A percentile compares a stretch with the other conserved stretches of the same genome.
Conservation (phyloP, 2,329 filamentous ascomycete species). For the Xylaria sp. region DNA sequence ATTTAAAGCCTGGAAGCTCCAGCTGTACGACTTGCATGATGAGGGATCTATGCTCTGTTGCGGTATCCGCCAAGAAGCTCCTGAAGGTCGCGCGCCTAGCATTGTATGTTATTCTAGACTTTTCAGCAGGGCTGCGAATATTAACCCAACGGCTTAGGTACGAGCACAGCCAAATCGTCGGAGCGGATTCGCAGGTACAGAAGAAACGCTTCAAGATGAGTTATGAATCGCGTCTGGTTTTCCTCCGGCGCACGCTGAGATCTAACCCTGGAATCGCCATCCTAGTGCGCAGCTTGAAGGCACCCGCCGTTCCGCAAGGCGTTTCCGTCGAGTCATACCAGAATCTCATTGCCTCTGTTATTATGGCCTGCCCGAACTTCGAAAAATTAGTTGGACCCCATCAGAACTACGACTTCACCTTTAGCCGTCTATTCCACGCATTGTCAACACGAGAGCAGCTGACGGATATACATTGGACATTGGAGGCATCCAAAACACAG, state of each 20-base stretch:
- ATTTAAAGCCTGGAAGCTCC: slow-evolving; percentile 59
- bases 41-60: slow-evolving; percentile 66
- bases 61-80: slow-evolving; percentile 63
- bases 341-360: slow-evolving; percentile 67
- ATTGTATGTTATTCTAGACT: slow-evolving; percentile 56
- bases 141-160: slow-evolving; percentile 56
- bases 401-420: slow-evolving; percentile 65
- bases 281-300: slow-evolving; percentile 67
- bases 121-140: background rate
- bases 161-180: slow-evolving; percentile 67
- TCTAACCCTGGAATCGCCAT: slow-evolving; percentile 63
- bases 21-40: slow-evolving; percentile 75
- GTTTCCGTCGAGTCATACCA: slow-evolving; percentile 63
- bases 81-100: slow-evolving; percentile 62
- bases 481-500: slow-evolving; percentile 57
- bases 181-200: slow-evolving; percentile 64
- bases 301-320: slow-evolving; percentile 59
- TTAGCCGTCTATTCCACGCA: slow-evolving; percentile 67
- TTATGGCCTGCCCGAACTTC: slow-evolving; percentile 74
- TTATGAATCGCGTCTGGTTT: slow-evolving; percentile 63
- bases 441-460: slow-evolving; percentile 67
- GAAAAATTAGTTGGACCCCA: slow-evolving; percentile 68
- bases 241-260: slow-evolving; percentile 69
- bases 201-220: slow-evolving; percentile 68
- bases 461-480: slow-evolving; percentile 69